Conservation (phyloP, 768 basidiomycete species). For the Phylloporus rhodoxanthus region DNA sequence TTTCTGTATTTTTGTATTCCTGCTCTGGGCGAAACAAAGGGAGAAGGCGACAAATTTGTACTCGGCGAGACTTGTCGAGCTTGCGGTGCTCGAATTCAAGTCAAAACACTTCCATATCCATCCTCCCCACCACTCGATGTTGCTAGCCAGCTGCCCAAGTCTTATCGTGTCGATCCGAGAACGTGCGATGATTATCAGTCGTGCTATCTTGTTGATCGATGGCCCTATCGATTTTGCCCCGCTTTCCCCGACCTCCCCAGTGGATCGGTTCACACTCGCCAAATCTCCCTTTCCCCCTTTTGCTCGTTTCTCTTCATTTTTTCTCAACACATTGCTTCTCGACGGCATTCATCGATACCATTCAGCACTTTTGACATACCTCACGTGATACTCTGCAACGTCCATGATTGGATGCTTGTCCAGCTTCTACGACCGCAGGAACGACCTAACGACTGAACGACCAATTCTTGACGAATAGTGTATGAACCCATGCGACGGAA, state of each 20-base stretch:
- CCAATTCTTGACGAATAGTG: constrained; percentile 34
- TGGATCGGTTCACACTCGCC: constrained; percentile 25
- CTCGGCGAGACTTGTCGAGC: constrained; percentile 25
- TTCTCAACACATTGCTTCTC: constrained; percentile 21
- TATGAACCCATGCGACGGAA: constrained; percentile 28
- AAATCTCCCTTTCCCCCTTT: constrained; percentile 21
- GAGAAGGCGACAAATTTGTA: constrained; percentile 14
- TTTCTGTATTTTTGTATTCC: constrained; percentile 31
- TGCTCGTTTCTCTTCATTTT: constrained; percentile 10
- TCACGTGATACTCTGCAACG: constrained; percentile 12
- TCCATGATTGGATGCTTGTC: constrained; percentile 16
- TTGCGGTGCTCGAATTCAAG: constrained; percentile 27
- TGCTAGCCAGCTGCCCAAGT: constrained; percentile 35
- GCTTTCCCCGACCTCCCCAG: constrained; percentile 18
- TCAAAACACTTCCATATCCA: constrained; percentile 17
- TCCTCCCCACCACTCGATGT: constrained; percentile 32
- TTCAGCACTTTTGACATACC: constrained; percentile 13
- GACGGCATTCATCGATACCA: constrained; percentile 22
- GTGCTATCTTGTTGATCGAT: constrained; percentile 44
- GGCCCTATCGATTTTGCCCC: constrained; percentile 26
- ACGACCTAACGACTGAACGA: constrained; percentile 28
- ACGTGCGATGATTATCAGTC: constrained; percentile 25
- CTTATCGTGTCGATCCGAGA: constrained; percentile 32
- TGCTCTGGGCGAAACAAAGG: constrained; percentile 23
- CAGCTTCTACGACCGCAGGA: constrained; percentile 23